These are phyloP conservation scores for Pugionium dolabratum DNA, from an alignment of 345 rosid species.

Conservation along the genomic window DNA sequence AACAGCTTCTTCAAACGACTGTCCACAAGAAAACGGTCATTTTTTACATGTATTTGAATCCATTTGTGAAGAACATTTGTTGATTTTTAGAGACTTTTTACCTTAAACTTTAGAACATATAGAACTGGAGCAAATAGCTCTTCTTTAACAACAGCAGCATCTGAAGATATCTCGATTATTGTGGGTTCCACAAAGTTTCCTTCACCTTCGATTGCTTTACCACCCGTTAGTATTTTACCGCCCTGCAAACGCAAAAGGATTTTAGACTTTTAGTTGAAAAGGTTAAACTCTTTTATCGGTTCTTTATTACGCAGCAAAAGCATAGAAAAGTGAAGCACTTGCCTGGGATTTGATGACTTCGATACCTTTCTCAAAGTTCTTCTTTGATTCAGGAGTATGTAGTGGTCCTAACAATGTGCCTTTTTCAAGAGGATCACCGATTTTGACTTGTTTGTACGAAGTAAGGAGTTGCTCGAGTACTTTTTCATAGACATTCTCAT, in stretches of 20 bases:
- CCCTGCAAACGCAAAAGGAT: slow-evolving; percentile 56
- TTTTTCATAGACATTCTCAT: slow-evolving; percentile 71
- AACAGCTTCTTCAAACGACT: slow-evolving; percentile 85
- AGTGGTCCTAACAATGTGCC: slow-evolving; percentile 86
- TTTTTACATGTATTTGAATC: not conserved
- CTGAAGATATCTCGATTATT: slow-evolving; percentile 77
- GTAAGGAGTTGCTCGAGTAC: slow-evolving; percentile 73
- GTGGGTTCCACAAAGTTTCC: slow-evolving; percentile 98
- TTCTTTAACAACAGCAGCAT: slow-evolving; percentile 73
- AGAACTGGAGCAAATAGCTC: slow-evolving; percentile 95
- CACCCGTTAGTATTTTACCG: slow-evolving; percentile 83
- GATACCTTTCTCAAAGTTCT: slow-evolving; percentile 78
- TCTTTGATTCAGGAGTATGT: slow-evolving; percentile 74
- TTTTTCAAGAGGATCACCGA: slow-evolving; percentile 87
- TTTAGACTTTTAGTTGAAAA: no score
- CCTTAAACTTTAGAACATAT: slow-evolving; percentile 85
- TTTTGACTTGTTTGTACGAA: slow-evolving; percentile 83
- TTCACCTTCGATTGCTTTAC: slow-evolving; percentile 60
- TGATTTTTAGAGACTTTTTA: slow-evolving; percentile 29
- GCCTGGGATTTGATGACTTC: slow-evolving; percentile 87
- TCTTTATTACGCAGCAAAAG: slow-evolving; percentile 4
- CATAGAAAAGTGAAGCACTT: slow-evolving; percentile 27
- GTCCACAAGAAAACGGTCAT: slow-evolving; percentile 14
- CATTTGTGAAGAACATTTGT: not conserved
- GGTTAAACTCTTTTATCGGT: no score